Conservation (phyloP, 2,329 filamentous ascomycete species). For the Colletotrichum sp. region DNA sequence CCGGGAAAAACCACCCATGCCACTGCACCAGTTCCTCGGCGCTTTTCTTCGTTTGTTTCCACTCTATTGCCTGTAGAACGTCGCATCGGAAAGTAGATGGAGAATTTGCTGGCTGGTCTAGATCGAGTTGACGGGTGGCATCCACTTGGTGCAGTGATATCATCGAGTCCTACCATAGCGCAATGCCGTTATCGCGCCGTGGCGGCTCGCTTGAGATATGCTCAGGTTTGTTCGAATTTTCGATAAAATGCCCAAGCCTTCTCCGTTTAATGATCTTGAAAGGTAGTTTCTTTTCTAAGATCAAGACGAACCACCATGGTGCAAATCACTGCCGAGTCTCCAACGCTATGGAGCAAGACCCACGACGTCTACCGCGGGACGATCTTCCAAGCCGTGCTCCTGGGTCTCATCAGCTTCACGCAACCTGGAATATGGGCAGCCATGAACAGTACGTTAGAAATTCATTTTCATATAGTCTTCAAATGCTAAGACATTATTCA, state of each 20-base stretch:
- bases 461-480: too few species aligned
- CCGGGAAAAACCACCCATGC: background rate
- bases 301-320: background rate
- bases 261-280: background rate
- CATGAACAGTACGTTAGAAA: background rate
- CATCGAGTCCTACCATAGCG: conserved; percentile 12
- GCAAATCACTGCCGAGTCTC: background rate
- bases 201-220: background rate
- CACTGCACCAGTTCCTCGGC: background rate
- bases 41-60: background rate
- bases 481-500: background rate
- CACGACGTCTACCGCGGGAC: conserved; percentile 42
- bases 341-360: background rate
- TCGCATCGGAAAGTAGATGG: background rate
- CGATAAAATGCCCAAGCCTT: background rate
- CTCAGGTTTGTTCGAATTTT: background rate
- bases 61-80: background rate
- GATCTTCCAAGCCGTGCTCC: conserved; percentile 48
- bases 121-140: background rate
- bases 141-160: conserved; percentile 13
- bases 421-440: conserved; percentile 47
- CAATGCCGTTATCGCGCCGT: conserved; percentile 5
- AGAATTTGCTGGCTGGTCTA: background rate
- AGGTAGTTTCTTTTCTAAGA: background rate
- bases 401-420: conserved; percentile 48